Base-by-base conservation (phyloP, 352 stramenopile species). In the Globisporangium cederbergense region DNA sequence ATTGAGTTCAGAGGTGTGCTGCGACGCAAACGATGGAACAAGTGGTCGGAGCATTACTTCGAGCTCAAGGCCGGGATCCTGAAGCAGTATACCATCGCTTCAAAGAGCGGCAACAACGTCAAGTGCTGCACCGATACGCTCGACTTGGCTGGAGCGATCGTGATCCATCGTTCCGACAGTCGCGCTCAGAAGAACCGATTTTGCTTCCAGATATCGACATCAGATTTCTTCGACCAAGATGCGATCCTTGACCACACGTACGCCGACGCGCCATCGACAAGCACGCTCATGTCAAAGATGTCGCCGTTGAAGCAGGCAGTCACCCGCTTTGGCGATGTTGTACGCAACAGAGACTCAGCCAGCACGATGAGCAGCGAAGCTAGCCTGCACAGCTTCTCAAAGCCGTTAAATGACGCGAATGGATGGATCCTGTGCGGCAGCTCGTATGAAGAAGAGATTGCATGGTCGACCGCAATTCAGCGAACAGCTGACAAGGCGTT, bases 21-120 rank as follows among this genome's bases (percentile, higher is more conserved):
- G 8, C 83, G 86, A 10, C 86, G 86, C 64, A 85, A 88, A 63
- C 75, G 82, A 0, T 77, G 72, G 52, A 81, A 89, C 72, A 93
- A 92, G 75, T 95, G 87, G 84, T 83, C 56, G 11, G 87, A 95
- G 56, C 79, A 91, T 62, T 93, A 90, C 55, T 95, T 79, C 40
- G 87, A 93, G 36, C 76, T 95, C 50, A 83, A 86, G 20, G 77
- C 77, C 8, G 84, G 84, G 10, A 73, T 93, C 4, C 56, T 95
- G 16, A 90, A 88, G 62, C 87, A 95, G 62, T 95, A 88, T 54
- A 88, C 78, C 18, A n/a, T 91, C 4, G 68, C 81, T 10, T 88
- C 79, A 20, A 68, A 72, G 16, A 68, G 32, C 38, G 50, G 43
- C 0, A 49, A 58, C 14, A 50, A 49, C 20, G 18, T 58, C 32